These are phyloP conservation scores for Aspergillus eucalypticola DNA, from an alignment of 2,329 filamentous ascomycete species.

Conservation along the genomic window DNA sequence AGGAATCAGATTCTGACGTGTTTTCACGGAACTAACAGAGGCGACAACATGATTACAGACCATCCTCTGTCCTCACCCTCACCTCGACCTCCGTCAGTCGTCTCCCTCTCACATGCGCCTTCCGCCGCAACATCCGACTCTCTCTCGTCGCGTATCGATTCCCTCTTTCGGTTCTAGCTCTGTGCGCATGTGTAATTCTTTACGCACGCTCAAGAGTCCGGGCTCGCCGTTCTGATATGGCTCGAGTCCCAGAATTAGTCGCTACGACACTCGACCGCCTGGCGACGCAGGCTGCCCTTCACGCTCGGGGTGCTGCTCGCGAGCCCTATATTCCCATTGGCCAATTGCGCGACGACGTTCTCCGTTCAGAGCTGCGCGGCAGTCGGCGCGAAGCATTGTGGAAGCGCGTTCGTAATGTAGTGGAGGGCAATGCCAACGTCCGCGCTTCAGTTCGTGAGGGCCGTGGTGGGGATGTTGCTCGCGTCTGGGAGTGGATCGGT, in stretches of 20 bases:
- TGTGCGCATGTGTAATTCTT: constrained; percentile 51
- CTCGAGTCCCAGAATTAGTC: constrained; percentile 79
- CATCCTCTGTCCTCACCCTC: constrained; percentile 67
- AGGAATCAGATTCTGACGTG: constrained; percentile 52
- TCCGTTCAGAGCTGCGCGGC: constrained; percentile 77
- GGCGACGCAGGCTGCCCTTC: constrained; percentile 78
- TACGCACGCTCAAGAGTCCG: constrained; percentile 68
- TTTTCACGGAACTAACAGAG: constrained; percentile 75
- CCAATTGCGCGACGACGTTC: constrained; percentile 86
- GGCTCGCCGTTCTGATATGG: constrained; percentile 64
- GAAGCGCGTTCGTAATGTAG: constrained; percentile 77
- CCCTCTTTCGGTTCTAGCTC: constrained; percentile 50
- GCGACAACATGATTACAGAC: constrained; percentile 71
- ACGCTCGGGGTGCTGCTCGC: constrained; percentile 63
- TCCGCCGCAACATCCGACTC: constrained; percentile 50
- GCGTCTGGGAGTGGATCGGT: constrained; percentile 70
- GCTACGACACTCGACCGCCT: constrained; percentile 81
- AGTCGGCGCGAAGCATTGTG: constrained; percentile 77
- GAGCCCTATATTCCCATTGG: constrained; percentile 84
- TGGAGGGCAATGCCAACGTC: constrained; percentile 93
- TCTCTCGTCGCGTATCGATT: constrained; percentile 53
- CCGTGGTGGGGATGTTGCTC: constrained; percentile 57
- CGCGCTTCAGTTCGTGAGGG: constrained; percentile 70
- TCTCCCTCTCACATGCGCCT: constrained; percentile 70
- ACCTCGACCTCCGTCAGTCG: constrained; percentile 86